Conservation (phyloP, 352 stramenopile species). For the Phytophthora pisi region DNA sequence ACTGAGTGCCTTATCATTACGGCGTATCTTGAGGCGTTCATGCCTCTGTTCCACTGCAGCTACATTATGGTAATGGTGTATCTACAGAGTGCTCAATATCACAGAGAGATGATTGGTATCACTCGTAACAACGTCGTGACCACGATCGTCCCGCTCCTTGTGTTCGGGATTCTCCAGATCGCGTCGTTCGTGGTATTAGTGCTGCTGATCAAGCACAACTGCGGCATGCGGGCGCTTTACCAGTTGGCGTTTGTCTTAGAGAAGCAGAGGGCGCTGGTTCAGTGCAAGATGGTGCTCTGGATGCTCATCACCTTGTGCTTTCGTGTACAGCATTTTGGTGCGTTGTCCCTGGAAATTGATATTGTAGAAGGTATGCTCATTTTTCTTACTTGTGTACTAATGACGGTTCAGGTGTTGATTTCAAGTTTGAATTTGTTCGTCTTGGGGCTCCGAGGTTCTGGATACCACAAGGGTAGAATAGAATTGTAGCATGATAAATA, state of each 20-base stretch:
- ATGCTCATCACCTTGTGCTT: conserved; percentile 25
- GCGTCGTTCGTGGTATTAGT: conserved; percentile 21
- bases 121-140: neutral
- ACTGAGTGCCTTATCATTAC: conserved; percentile 39
- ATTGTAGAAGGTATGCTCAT: neutral
- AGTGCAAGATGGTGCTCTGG: conserved; percentile 34
- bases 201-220: conserved; percentile 17
- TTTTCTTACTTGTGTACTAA: neutral
- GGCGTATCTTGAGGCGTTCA: conserved; percentile 44
- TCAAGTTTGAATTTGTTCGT: conserved; percentile 15
- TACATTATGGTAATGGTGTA: conserved; percentile 22
- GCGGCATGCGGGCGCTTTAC: conserved; percentile 23
- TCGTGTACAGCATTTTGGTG: conserved; percentile 27
- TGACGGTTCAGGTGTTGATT: conserved; percentile 9
- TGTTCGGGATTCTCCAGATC: conserved; percentile 28
- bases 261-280: conserved; percentile 23
- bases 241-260: conserved; percentile 42
- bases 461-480: conserved; percentile 9
- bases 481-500: too few relatives aligned
- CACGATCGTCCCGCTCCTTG: conserved; percentile 14
- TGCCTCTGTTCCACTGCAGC: conserved; percentile 37
- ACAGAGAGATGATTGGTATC: conserved; percentile 18
- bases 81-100: conserved; percentile 21
- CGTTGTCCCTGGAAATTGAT: neutral
- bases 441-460: conserved; percentile 10